Conservation (phyloP, 2,329 filamentous ascomycete genomes). For the Albophoma yamanashiensis region DNA sequence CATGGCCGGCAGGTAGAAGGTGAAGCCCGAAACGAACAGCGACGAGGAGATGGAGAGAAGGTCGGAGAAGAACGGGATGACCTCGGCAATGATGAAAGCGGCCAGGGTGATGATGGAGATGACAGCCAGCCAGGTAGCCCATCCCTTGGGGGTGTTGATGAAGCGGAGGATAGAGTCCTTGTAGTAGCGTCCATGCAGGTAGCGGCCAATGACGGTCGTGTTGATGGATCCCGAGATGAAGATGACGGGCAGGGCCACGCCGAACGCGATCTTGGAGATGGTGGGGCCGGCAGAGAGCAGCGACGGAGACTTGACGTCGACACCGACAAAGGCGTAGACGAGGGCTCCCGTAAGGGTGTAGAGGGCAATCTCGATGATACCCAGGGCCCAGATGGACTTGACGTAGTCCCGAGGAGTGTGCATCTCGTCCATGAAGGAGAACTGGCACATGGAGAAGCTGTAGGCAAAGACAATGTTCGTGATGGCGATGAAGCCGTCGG, state of each 20-base stretch:
- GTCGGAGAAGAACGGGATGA: constrained; percentile 61
- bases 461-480: constrained; percentile 65
- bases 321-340: constrained; percentile 60
- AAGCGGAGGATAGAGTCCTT: constrained; percentile 30
- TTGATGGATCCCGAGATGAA: constrained; percentile 66
- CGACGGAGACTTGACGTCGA: constrained; percentile 53
- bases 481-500: constrained; percentile 48
- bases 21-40: constrained; percentile 32
- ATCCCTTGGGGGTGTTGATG: constrained; percentile 37
- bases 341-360: constrained; percentile 58
- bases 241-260: constrained; percentile 61
- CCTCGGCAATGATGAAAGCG: constrained; percentile 60
- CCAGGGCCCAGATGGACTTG: constrained; percentile 50
- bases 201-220: constrained; percentile 34
- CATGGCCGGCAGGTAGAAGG: constrained; percentile 26
- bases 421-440: constrained; percentile 44
- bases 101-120: constrained; percentile 46
- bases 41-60: constrained; percentile 43
- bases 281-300: constrained; percentile 50
- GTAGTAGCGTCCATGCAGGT: constrained; percentile 34
- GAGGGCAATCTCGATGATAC: constrained; percentile 49
- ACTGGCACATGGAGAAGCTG: constrained; percentile 41
- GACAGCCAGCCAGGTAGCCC: constrained; percentile 47
- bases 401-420: constrained; percentile 34
- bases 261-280: constrained; percentile 58